Conservation (phyloP, 345 rosid species). For the Dimocarpus longan region DNA sequence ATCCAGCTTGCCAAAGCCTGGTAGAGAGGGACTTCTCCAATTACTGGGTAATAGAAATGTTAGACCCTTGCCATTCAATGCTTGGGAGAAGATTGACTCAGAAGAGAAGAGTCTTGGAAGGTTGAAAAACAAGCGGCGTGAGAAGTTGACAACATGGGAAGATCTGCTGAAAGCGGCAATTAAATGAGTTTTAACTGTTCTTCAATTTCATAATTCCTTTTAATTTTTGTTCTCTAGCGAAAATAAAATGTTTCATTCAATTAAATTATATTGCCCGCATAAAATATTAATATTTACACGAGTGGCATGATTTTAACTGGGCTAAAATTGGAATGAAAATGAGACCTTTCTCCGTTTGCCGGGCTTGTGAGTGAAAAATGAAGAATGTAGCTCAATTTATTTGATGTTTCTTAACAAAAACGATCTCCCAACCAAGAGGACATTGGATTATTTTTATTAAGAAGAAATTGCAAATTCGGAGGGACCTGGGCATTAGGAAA, state of each 20-base stretch:
- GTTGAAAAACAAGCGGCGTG: slow-evolving; percentile 63
- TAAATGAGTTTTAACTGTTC: slow-evolving; percentile 10
- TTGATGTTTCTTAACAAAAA: no score
- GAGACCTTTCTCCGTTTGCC: neutral
- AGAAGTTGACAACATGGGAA: slow-evolving; percentile 62
- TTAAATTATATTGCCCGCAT: neutral
- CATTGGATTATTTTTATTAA: no score
- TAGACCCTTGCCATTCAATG: slow-evolving; percentile 50
- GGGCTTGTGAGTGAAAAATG: no score
- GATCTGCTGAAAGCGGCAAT: slow-evolving; percentile 50
- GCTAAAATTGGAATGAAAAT: neutral
- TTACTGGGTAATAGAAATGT: slow-evolving; percentile 52
- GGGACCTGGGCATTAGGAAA: no score
- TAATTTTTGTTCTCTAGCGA: neutral
- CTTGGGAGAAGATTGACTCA: slow-evolving; percentile 78
- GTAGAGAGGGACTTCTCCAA: slow-evolving; percentile 68
- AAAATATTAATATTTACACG: neutral
- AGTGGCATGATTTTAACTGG: neutral
- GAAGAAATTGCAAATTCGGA: no score
- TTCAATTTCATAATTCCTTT: neutral
- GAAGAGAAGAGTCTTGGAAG: slow-evolving; percentile 72
- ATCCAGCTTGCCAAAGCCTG: slow-evolving; percentile 45
- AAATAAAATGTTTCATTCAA: neutral
- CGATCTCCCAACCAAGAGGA: no score
- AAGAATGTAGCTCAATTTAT: no score